Base-by-base conservation (phyloP, 306 rosid genomes). In the Abrus pulchellus region DNA sequence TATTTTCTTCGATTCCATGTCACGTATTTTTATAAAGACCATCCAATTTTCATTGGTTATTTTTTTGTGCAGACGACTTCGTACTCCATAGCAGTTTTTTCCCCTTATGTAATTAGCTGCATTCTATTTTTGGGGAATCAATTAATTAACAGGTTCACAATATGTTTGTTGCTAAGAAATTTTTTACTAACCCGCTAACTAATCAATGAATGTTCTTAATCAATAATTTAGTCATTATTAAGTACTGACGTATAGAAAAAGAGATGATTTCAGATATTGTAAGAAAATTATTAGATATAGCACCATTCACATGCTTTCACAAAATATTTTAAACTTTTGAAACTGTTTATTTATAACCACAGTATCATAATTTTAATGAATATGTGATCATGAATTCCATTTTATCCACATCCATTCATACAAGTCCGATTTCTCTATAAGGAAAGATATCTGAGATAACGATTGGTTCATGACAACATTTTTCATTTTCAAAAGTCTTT, bases 391-490 rank as follows among this genome's bases (percentile, higher is more conserved):
- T 43, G 47, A 43, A 43, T 43, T 43, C 8, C 6, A 43, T 43
- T 43, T 43, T 6, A 3, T 43, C 5, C 5, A 3, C 40, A 36
- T 36, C 40, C 40, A 36, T 36, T 36, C 4, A 2, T 36, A 36
- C 2, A 36, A 36, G 4, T 36, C 4, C 40, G 4, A 36, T 36
- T 36, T 36, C 40, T 4, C 3, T 36, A 36, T 36, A 36, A 36
- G 40, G 4, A 36, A 36, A 36, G 40, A 4, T 36, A 20, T 62
- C 6, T 11, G 44, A 11, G 29, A 61, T 61, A 12, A 61, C 0
- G 64, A 38, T 60, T 60, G 41, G 66, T 9, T 60, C 14, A 34
- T 62, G 68, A 62, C 4, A 49, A 70, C 61, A 49, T 70, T 67
- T 53, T 54, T 41, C 28, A 66, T 40, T 53, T 77, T 12, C 33